A percentile compares a stretch with the other conserved stretches of the same genome.
Conservation (phyloP, 2,329 filamentous ascomycete species). For the Epichloe scottii region DNA sequence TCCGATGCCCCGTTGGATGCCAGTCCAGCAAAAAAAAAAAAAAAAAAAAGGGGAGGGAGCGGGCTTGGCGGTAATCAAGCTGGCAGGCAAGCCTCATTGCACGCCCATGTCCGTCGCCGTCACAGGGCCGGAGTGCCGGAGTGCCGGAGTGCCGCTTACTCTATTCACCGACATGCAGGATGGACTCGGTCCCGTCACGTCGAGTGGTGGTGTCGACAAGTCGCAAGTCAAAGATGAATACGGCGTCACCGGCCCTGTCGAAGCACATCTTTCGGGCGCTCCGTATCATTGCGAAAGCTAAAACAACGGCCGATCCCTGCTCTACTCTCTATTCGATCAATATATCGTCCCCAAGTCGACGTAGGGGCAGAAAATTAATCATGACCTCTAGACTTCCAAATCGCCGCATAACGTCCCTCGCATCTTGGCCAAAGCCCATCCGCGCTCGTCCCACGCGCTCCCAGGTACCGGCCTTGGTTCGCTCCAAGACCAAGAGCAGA, state of each 20-base stretch:
- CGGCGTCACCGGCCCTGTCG: not conserved
- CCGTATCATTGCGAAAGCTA: not conserved
- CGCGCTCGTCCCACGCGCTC: constrained; percentile 23
- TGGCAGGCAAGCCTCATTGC: not conserved
- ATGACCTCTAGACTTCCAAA: constrained; percentile 20
- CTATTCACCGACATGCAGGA: too few species aligned
- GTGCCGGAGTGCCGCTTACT: too few species aligned
- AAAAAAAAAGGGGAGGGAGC: not conserved
- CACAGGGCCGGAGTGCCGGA: too few species aligned
- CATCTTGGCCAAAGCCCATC: constrained; percentile 22
- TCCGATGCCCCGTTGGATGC: not conserved
- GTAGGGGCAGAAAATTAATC: constrained; percentile 19
- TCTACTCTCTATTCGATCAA: constrained; percentile 16
- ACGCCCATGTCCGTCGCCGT: too few species aligned
- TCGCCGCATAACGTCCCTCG: constrained; percentile 18
- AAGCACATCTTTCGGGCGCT: not conserved
- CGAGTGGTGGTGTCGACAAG: too few species aligned
- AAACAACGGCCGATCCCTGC: too few species aligned
- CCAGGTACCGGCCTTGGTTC: constrained; percentile 14
- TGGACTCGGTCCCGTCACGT: too few species aligned
- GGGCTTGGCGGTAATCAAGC: not conserved
- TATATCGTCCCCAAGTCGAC: constrained; percentile 20
- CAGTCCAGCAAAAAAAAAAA: not conserved
- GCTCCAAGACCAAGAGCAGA: constrained; percentile 22
- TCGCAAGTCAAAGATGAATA: too few species aligned